Percentiles rank a stretch among this genome's conserved stretches.
Evolutionary conservation across 2,329 filamentous ascomycete species (phyloP).

Genomic region (Penicillium hesseltinei): DNA sequence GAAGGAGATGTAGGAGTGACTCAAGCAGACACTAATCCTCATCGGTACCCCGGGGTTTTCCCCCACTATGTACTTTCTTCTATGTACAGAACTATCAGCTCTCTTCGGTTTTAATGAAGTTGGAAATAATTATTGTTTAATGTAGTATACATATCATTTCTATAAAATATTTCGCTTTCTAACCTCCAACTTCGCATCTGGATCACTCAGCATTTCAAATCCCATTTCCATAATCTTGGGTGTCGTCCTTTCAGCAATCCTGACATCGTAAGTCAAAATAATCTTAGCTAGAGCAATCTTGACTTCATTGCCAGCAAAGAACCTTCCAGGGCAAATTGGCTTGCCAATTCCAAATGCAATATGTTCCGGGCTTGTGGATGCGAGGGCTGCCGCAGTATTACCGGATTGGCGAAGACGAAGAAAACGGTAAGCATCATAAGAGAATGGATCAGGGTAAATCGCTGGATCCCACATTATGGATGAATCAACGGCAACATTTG

Average conservation of each 20-base stretch:
- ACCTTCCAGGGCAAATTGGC: slow-evolving; percentile 30
- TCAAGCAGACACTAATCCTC: background rate
- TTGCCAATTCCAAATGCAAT: slow-evolving; percentile 28
- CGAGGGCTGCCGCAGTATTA: background rate
- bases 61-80: background rate
- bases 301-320: slow-evolving; percentile 28
- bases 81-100: background rate
- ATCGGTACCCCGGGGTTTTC: background rate
- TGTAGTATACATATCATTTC: background rate
- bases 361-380: background rate
- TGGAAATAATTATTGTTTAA: background rate
- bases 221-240: background rate
- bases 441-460: background rate
- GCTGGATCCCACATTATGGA: background rate
- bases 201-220: background rate
- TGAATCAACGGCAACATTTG: background rate
- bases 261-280: background rate
- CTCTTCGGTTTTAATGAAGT: background rate
- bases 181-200: background rate
- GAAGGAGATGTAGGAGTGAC: background rate
- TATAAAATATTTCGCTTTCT: background rate
- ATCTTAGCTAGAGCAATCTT: slow-evolving; percentile 22
- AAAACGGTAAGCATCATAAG: background rate
- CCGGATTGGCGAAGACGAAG: background rate
- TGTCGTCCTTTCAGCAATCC: background rate